Evolutionary conservation across 129 eudicot genomes (phyloP), one percentile per base, ranked within the genome.

Genomic region (Mikania micrantha): DNA sequence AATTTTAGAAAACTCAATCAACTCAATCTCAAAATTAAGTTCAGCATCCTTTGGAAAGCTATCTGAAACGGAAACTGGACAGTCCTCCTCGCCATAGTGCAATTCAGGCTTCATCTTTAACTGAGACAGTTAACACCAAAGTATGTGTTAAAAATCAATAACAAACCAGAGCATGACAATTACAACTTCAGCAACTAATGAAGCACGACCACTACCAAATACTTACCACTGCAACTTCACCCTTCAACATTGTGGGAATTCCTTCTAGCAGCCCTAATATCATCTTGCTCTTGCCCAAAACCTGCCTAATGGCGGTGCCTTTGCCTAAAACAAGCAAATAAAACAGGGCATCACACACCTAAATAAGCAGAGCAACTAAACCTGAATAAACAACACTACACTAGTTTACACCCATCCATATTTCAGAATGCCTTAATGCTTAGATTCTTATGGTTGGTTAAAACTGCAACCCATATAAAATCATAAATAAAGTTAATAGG

Each of bases 251-350:
- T 52, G 99, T 86, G 12, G 99, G 95, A 67, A 90, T 62, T 61
- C 99, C 99, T 85, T 94, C 99, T 60, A 94, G 81, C 78, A 94
- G 78, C 71, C 99, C 99, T 81, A 94, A 74, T 74, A 94, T 77
- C 80, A 94, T 76, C 77, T 94, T 90, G 85, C 99, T 94, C 80
- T 94, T 94, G 35, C 99, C 97, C 81, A 94, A 64, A 57, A 94
- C 88, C 60, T 83, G 86, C 80, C 99, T 83, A 76, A 57, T 62
- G 34, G 99, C 95, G 70, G 41, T 81, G 41, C 99, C 99, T 73
- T 81, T 94, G 42, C 99, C 99, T 94, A 80, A 72, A 40, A 78
- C 31, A 47, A 61, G 17, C 20, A 68, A 48, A 17, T 16, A 41
- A 58, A 57, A 56, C 61, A 70, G 66, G 16, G 25, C 54, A 39